Base-by-base conservation (phyloP, 352 stramenopile species). In the Blastocystis sp. region DNA sequence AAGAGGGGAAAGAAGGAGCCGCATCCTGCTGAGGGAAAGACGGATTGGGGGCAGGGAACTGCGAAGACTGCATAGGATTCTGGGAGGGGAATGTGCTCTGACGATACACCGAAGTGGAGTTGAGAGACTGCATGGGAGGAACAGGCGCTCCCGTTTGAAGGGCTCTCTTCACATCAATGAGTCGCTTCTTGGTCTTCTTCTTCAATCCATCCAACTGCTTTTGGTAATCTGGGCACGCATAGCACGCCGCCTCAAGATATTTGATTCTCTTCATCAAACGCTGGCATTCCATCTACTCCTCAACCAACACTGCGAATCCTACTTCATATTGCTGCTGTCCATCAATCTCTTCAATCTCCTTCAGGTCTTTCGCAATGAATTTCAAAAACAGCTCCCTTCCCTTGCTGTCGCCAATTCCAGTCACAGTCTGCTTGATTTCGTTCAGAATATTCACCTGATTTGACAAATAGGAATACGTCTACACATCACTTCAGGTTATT, bases 171-270 rank as follows among this genome's bases (percentile, higher is more conserved):
- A 77, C 52, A 38, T 77, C 24, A 34, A 77, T 34, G 6, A 62
- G 11, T 57, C 68, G 42, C 14, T 19, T 77, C 68, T 77, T 77
- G 9, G 68, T n/a, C 68, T 77, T 77, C 42, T 34, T 77, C 0
- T 17, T 38, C 42, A 77, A 40, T 9, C 21, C 48, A 7, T n/a
- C 43, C 24, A 57, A 34, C 28, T 34, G 52, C 4, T 77, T 40
- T 57, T 28, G 40, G 24, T 38, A 7, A 3, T 77, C 68, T 19
- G 68, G 42, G 11, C n/a, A 21, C 6, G 11, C 52, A 4, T 24
- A 34, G 6, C 17, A 59, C 3, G 38, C 68, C 43, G 24, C 48
- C 24, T 77, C n/a, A 19, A 61, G 28, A 7, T 61, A 77, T 11
- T 4, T 9, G 17, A 77, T 62, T 34, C n/a, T 28, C 17, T 48